phyloP scores from a whole-genome alignment of 768 basidiomycete species.

The Coprinellus aureogranulatus region DNA sequence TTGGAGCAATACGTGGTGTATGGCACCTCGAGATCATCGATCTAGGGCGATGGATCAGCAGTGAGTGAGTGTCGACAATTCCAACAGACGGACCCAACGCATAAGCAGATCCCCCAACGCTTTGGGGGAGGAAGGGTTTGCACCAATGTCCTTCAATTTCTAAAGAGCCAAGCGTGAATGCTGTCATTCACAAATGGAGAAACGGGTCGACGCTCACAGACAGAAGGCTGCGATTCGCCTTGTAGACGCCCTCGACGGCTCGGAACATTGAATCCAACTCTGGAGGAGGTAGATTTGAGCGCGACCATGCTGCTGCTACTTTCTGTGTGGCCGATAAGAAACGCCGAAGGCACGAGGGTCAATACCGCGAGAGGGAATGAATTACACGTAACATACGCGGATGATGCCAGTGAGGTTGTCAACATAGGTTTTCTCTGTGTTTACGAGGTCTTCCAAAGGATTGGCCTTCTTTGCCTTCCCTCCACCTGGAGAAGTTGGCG shows the following conservation, averaged over 20 bases:
- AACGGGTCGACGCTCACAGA: constrained; percentile 41
- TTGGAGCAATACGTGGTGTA: constrained; percentile 79
- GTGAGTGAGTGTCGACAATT: constrained; percentile 4
- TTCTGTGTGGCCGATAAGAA: constrained; percentile 50
- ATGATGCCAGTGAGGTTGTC: constrained; percentile 88
- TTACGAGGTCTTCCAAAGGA: constrained; percentile 87
- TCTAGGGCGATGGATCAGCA: constrained; percentile 46
- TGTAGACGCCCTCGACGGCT: constrained; percentile 87
- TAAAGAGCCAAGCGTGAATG: constrained; percentile 31
- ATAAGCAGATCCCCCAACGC: constrained; percentile 93
- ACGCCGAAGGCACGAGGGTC: constrained; percentile 9
- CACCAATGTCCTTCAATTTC: constrained; percentile 94
- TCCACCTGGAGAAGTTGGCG: constrained; percentile 27
- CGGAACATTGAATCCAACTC: constrained; percentile 94
- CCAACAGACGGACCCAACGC: constrained; percentile 76
- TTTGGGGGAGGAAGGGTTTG: constrained; percentile 89
- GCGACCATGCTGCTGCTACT: constrained; percentile 97
- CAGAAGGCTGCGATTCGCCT: constrained; percentile 81
- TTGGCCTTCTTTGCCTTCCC: constrained; percentile 65
- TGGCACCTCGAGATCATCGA: constrained; percentile 85
- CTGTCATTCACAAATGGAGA: constrained; percentile 3
- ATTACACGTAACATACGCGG: constrained; percentile 53
- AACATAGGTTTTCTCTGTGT: constrained; percentile 90
- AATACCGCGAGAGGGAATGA: not conserved
- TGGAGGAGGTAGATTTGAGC: constrained; percentile 88